Conservation (phyloP, 2,329 filamentous ascomycete species). For the Nannizzia gypsea region DNA sequence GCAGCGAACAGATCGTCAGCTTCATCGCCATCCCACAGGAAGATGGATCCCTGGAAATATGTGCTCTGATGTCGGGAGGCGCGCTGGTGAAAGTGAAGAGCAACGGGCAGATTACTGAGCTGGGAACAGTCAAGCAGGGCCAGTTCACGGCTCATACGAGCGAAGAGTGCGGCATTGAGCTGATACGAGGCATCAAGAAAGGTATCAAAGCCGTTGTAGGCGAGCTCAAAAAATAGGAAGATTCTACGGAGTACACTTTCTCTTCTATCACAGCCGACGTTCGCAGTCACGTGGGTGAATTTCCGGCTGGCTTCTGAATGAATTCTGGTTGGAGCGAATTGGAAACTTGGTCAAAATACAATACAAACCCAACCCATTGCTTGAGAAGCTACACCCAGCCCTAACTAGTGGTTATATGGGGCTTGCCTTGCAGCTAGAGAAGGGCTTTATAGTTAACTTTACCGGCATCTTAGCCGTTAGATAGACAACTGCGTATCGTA, state of each 20-base stretch:
- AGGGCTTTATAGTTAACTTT: constrained; percentile 73
- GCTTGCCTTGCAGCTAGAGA: constrained; percentile 69
- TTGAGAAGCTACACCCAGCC: no score
- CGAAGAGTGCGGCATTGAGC: neutral
- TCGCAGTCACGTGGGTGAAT: no score
- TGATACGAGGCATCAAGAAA: neutral
- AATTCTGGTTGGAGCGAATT: no score
- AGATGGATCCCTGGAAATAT: neutral
- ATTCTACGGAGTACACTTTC: no score
- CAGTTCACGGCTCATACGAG: neutral
- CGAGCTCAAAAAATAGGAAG: neutral
- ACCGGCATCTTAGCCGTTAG: constrained; percentile 56
- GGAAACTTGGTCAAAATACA: no score
- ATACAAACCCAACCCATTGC: no score
- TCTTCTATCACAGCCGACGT: no score
- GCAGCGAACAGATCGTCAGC: neutral
- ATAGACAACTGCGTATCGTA: constrained; percentile 58
- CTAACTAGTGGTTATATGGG: no score
- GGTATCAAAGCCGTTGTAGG: neutral
- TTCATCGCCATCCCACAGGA: neutral
- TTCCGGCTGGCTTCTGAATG: no score
- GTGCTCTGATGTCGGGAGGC: neutral
- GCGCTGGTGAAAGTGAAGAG: neutral
- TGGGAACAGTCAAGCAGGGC: neutral
- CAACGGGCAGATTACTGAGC: neutral